Evolutionary conservation across 139 green algal species (phyloP).

Genomic region (Chlorokybus atmophyticus): DNA sequence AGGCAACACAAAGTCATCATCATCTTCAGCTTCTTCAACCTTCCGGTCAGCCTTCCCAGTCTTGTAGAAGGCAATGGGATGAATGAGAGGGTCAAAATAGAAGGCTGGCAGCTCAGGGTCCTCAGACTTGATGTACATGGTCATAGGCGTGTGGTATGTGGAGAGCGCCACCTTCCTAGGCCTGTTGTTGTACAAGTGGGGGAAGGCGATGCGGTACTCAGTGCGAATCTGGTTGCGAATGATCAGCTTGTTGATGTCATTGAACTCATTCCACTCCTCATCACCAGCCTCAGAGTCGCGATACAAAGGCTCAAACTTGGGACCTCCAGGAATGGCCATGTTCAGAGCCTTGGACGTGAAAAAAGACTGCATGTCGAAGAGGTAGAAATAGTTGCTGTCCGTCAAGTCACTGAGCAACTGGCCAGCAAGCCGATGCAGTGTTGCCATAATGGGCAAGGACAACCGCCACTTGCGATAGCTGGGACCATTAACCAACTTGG

Average conservation of each 20-base stretch:
- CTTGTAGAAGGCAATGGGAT: constrained; percentile 88
- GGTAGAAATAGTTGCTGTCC: constrained; percentile 99
- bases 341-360: constrained; percentile 84
- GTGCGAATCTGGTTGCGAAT: constrained; percentile 80
- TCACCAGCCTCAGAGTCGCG: constrained; percentile 81
- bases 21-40: constrained; percentile 28
- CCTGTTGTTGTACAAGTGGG: constrained; percentile 99
- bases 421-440: constrained; percentile 78
- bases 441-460: constrained; percentile 85
- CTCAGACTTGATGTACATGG: constrained; percentile 99
- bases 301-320: constrained; percentile 98
- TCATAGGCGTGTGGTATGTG: constrained; percentile 84
- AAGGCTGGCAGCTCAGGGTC: constrained; percentile 97
- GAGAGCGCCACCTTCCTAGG: constrained; percentile 78
- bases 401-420: constrained; percentile 93
- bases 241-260: constrained; percentile 99
- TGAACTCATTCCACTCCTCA: constrained; percentile 99
- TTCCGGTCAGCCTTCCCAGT: constrained; percentile 25
- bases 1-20: constrained; percentile 69
- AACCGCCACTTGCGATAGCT: constrained; percentile 87
- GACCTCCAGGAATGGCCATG: constrained; percentile 94
- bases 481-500: constrained; percentile 41
- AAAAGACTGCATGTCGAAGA: constrained; percentile 80
- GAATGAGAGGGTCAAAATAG: constrained; percentile 98
- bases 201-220: constrained; percentile 91